These are phyloP conservation scores for Cladosporium sp. DNA, from an alignment of 2,329 filamentous ascomycete genomes.

Conservation along the genomic window DNA sequence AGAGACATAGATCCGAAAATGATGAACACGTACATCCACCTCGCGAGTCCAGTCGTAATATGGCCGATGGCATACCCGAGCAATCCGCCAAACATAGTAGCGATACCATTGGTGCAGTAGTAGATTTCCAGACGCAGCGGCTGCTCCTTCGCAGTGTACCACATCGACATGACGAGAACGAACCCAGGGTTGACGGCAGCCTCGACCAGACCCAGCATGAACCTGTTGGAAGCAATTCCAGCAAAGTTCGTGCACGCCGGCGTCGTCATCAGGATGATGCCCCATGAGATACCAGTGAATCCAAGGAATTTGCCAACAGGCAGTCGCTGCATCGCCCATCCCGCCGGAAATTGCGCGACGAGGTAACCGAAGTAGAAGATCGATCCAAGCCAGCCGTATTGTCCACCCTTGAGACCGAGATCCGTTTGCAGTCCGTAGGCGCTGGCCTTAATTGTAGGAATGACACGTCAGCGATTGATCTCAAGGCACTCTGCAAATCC, in stretches of 20 bases:
- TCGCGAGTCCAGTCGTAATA: slow-evolving; percentile 52
- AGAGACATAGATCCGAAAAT: slow-evolving; percentile 51
- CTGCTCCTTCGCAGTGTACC: slow-evolving; percentile 47
- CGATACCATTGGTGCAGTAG: slow-evolving; percentile 56
- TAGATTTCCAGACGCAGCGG: slow-evolving; percentile 56
- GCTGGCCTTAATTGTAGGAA: slow-evolving; percentile 33
- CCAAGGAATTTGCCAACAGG: slow-evolving; percentile 50
- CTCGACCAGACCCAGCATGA: slow-evolving; percentile 41
- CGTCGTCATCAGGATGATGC: slow-evolving; percentile 44
- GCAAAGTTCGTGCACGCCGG: slow-evolving; percentile 44
- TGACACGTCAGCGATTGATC: background rate
- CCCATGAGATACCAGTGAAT: slow-evolving; percentile 44
- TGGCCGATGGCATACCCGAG: slow-evolving; percentile 62
- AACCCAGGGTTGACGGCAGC: slow-evolving; percentile 40
- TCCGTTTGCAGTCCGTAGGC: slow-evolving; percentile 51
- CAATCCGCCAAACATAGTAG: slow-evolving; percentile 61
- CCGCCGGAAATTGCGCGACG: slow-evolving; percentile 47
- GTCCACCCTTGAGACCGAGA: slow-evolving; percentile 44
- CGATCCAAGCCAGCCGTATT: slow-evolving; percentile 55
- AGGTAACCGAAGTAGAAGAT: slow-evolving; percentile 56
- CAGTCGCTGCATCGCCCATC: slow-evolving; percentile 47
- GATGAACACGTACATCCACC: slow-evolving; percentile 61
- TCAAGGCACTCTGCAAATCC: background rate
- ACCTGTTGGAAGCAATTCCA: slow-evolving; percentile 40
- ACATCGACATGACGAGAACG: slow-evolving; percentile 40